Percentiles rank a stretch among this genome's conserved stretches.
Conservation (phyloP, 441 rosid species). For the Populus trichocarpa region DNA sequence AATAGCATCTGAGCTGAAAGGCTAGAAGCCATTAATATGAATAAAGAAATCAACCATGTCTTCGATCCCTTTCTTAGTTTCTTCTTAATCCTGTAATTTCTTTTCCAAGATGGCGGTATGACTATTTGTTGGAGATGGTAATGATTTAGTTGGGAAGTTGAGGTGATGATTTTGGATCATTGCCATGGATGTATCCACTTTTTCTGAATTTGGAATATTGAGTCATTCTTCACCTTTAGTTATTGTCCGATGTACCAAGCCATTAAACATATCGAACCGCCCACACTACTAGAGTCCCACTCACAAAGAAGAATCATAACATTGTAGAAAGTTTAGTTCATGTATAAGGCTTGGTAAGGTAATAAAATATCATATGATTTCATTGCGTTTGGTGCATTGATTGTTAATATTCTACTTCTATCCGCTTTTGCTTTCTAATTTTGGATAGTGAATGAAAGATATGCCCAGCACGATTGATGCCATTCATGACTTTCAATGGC, state of each 20-base stretch:
- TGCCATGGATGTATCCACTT: not conserved
- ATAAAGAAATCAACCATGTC: not conserved
- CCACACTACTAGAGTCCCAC: not conserved
- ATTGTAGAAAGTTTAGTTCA: not conserved
- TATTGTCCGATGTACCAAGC: not conserved
- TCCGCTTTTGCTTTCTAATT: not conserved
- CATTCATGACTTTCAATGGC: not conserved
- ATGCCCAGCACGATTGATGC: not conserved
- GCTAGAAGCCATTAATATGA: not conserved
- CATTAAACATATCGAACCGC: not conserved
- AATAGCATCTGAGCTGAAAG: not conserved
- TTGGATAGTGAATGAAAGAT: not conserved
- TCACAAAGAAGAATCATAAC: not conserved
- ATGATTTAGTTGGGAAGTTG: not conserved
- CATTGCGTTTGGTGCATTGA: not conserved
- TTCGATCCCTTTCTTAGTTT: not conserved
- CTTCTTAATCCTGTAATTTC: not conserved
- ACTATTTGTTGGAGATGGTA: not conserved
- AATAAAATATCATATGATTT: too few species aligned
- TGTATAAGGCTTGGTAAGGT: not conserved
- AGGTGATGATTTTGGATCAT: not conserved
- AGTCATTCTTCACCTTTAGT: not conserved
- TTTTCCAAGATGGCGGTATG: not conserved
- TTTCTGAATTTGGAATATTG: not conserved
- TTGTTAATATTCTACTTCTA: not conserved